These are phyloP conservation scores for Monilinia aucupariae DNA, from an alignment of 2,329 filamentous ascomycete species.

Conservation along the genomic window DNA sequence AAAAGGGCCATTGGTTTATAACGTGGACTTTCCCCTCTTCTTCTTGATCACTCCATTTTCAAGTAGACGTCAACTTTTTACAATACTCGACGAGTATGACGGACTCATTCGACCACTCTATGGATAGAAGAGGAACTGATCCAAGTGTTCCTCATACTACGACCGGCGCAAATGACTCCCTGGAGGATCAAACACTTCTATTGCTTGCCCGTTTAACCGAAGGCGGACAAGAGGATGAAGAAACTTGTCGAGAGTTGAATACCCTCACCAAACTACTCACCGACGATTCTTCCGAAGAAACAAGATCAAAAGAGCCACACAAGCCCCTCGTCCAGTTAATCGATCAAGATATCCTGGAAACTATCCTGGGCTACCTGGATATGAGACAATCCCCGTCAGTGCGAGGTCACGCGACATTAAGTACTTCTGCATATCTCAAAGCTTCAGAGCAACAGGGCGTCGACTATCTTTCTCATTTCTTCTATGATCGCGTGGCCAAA, in stretches of 20 bases:
- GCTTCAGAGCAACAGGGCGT: conserved; percentile 66
- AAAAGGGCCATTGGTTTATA: neutral
- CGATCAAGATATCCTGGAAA: conserved; percentile 73
- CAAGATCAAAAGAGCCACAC: conserved; percentile 30
- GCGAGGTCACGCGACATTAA: conserved; percentile 74
- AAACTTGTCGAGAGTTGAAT: conserved; percentile 56
- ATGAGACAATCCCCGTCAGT: conserved; percentile 70
- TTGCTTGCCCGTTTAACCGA: conserved; percentile 87
- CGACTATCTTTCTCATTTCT: conserved; percentile 65
- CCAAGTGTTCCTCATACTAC: conserved; percentile 23
- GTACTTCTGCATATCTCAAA: conserved; percentile 78
- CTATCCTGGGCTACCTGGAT: conserved; percentile 80
- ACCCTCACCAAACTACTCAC: conserved; percentile 54
- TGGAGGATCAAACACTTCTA: conserved; percentile 32
- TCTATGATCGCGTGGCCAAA: conserved; percentile 64
- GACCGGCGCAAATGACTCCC: conserved; percentile 25
- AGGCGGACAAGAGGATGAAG: conserved; percentile 75
- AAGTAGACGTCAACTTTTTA: neutral
- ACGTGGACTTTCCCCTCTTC: neutral
- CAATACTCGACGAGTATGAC: conserved; percentile 12
- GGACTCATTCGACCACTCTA: conserved; percentile 5
- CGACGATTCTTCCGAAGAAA: conserved; percentile 39
- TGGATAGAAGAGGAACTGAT: conserved; percentile 21
- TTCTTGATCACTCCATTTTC: conserved; percentile 6
- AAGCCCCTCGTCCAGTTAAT: conserved; percentile 48